Conservation (phyloP, 306 rosid genomes). For the Cucurbita moschata region DNA sequence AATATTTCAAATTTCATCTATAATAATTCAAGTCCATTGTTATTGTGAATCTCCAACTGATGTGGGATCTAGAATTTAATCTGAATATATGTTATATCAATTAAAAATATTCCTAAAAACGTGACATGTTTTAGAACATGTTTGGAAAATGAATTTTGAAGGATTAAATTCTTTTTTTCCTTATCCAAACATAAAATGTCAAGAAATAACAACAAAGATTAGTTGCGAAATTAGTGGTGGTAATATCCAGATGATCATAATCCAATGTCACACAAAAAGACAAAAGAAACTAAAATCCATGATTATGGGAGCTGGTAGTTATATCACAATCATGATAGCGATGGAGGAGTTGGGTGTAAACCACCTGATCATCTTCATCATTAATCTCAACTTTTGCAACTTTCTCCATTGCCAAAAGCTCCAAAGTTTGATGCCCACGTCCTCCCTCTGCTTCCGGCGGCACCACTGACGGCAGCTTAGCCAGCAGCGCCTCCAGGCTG, state of each 20-base stretch:
- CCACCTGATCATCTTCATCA: constrained; percentile 19
- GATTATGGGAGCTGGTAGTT: constrained; percentile 19
- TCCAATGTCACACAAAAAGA: neutral
- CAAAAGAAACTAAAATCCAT: neutral
- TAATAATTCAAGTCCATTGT: too few species aligned
- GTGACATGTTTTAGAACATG: too few species aligned
- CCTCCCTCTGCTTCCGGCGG: constrained; percentile 17
- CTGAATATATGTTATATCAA: too few species aligned
- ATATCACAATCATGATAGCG: constrained; percentile 23
- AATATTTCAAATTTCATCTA: too few species aligned
- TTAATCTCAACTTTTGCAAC: constrained; percentile 42
- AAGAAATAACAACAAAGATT: neutral
- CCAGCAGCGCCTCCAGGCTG: constrained; percentile 58
- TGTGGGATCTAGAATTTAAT: too few species aligned
- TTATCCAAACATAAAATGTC: too few species aligned
- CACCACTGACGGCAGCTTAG: constrained; percentile 57
- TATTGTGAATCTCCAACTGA: too few species aligned
- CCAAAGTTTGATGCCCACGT: constrained; percentile 19
- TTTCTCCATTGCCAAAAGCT: constrained; percentile 39
- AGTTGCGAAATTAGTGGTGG: neutral
- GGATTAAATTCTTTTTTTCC: too few species aligned
- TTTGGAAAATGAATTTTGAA: too few species aligned
- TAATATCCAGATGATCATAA: neutral
- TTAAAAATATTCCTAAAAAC: too few species aligned
- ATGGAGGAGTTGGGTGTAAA: constrained; percentile 16